Percentiles rank a stretch among this genome's conserved stretches.
Evolutionary conservation across 495 filamentous ascomycete species (phyloP).

Genomic region (Podospora sp.): DNA sequence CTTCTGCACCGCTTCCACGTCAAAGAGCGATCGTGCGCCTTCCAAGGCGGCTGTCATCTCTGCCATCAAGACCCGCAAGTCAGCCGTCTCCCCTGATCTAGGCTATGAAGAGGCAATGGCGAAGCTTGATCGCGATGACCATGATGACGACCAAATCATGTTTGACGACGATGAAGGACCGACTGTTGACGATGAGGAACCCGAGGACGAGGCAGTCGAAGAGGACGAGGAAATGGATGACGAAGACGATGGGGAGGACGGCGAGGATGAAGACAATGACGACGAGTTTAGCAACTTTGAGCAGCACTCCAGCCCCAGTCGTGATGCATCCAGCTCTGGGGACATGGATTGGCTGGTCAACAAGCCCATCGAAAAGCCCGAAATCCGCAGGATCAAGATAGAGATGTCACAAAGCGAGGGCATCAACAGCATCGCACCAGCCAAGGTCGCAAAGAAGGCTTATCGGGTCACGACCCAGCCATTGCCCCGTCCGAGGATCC

Average conservation of each 20-base stretch:
- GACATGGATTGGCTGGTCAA: conserved; percentile 18
- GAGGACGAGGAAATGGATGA: neutral
- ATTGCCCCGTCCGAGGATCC: conserved; percentile 1
- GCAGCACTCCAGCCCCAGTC: neutral
- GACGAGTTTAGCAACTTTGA: conserved; percentile 1
- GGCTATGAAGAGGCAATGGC: conserved; percentile 43
- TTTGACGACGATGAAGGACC: neutral
- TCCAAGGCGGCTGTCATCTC: conserved; percentile 21
- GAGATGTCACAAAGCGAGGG: neutral
- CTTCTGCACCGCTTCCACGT: conserved; percentile 12
- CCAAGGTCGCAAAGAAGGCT: neutral
- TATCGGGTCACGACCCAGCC: neutral
- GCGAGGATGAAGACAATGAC: neutral
- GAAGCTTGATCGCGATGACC: conserved; percentile 33
- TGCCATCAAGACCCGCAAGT: conserved; percentile 27
- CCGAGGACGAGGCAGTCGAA: neutral
- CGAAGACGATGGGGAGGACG: conserved; percentile 11
- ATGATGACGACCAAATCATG: neutral
- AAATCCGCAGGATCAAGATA: conserved; percentile 4
- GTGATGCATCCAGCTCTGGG: conserved; percentile 11
- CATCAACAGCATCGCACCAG: neutral
- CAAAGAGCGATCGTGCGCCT: conserved; percentile 22
- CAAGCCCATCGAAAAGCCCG: conserved; percentile 34
- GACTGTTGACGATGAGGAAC: neutral
- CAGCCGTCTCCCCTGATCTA: conserved; percentile 24